A percentile compares a stretch with the other conserved stretches of the same genome.
Evolutionary conservation across 169 alveolate species (phyloP).

Genomic region (Plasmodium cynomolgi): DNA sequence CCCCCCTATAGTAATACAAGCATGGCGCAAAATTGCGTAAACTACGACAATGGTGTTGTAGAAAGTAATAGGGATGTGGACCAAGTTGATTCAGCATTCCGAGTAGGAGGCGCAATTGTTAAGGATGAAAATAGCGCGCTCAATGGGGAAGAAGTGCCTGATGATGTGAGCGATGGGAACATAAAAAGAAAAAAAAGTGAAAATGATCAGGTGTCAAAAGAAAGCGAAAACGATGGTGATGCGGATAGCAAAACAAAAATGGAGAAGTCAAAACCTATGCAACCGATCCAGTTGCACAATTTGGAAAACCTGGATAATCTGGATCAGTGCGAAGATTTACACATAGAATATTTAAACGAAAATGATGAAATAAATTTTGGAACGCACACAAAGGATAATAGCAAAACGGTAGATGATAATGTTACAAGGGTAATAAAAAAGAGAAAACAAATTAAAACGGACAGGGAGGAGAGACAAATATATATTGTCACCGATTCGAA

Average conservation of each 20-base stretch:
- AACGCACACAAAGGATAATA: neutral
- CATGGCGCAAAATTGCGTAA: neutral
- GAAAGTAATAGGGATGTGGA: neutral
- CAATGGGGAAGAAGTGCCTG: neutral
- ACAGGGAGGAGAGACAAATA: slow-evolving; percentile 29
- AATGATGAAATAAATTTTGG: slow-evolving; percentile 52
- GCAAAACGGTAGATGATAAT: neutral
- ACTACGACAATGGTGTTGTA: neutral
- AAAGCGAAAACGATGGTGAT: neutral
- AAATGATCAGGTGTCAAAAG: neutral
- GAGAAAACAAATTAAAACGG: neutral
- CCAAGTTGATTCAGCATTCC: neutral
- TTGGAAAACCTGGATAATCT: slow-evolving; percentile 22
- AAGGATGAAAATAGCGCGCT: neutral
- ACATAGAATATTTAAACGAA: slow-evolving; percentile 64
- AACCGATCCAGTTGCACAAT: neutral
- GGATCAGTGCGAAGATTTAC: slow-evolving; percentile 69
- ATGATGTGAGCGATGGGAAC: neutral
- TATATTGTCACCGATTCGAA: slow-evolving; percentile 53
- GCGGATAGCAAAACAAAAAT: neutral
- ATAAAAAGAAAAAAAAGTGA: slow-evolving; percentile 30
- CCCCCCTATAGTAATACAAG: neutral
- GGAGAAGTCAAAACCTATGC: neutral
- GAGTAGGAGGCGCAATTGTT: neutral
- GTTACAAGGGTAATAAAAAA: neutral